Percentiles rank a stretch among this genome's conserved stretches.
Evolutionary conservation across 352 stramenopile genomes (phyloP).

Genomic region (Phytophthora podocarpi): DNA sequence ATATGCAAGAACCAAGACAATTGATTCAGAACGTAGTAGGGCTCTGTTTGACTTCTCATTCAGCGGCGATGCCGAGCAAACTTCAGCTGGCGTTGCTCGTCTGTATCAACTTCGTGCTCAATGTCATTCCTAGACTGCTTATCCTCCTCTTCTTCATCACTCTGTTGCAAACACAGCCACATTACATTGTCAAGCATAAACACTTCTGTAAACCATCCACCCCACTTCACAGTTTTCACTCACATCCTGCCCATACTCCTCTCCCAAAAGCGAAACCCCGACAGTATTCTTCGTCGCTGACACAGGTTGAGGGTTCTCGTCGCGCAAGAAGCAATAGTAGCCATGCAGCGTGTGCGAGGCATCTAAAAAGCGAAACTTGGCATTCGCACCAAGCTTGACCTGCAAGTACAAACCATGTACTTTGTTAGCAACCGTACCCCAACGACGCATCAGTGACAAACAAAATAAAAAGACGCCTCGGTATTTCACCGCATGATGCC

Average conservation of each 20-base stretch:
- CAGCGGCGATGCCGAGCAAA: background rate
- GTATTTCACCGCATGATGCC: background rate
- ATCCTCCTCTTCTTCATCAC: constrained; percentile 16
- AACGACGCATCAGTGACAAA: too few species aligned
- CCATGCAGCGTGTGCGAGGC: constrained; percentile 34
- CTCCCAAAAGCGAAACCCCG: constrained; percentile 36
- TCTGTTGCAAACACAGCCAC: constrained; percentile 7
- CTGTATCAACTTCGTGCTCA: background rate
- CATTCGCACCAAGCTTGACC: constrained; percentile 45
- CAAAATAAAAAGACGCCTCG: background rate
- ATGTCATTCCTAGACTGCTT: background rate
- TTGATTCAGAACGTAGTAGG: constrained; percentile 4
- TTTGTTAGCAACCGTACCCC: background rate
- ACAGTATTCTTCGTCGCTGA: background rate
- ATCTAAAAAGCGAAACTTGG: constrained; percentile 46
- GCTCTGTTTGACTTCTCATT: background rate
- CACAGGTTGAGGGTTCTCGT: constrained; percentile 33
- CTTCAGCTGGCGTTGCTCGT: constrained; percentile 5
- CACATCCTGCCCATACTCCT: constrained; percentile 46
- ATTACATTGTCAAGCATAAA: background rate
- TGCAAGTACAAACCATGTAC: constrained; percentile 8
- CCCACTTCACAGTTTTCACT: constrained; percentile 5
- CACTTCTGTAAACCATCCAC: background rate
- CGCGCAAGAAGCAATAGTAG: constrained; percentile 57
- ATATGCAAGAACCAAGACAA: constrained; percentile 16